Percentiles rank a stretch among this genome's conserved stretches.
Conservation (phyloP, 2,329 filamentous ascomycete genomes). For the Fusarium annulatum region DNA sequence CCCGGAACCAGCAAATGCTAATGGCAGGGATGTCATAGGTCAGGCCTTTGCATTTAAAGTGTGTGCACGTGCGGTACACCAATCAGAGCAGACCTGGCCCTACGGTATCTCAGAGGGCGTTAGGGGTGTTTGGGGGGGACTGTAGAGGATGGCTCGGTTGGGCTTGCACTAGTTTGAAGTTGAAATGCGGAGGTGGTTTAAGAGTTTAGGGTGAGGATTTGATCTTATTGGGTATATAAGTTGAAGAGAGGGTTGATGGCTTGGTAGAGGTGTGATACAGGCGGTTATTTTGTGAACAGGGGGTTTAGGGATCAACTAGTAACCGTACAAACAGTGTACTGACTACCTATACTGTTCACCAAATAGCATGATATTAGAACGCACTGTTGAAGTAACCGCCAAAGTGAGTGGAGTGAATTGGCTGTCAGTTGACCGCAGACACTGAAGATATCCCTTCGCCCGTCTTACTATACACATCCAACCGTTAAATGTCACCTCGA, state of each 20-base stretch:
- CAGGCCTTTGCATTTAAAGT: slow-evolving; percentile 33
- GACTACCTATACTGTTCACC: background rate
- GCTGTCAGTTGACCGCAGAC: background rate
- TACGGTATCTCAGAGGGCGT: background rate
- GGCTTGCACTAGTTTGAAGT: slow-evolving; percentile 22
- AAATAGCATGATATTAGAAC: background rate
- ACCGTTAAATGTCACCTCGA: background rate
- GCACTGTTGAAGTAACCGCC: too few species aligned
- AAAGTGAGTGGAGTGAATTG: background rate
- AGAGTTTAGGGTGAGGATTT: slow-evolving; percentile 9
- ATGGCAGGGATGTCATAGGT: slow-evolving; percentile 53
- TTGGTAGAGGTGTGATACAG: slow-evolving; percentile 6
- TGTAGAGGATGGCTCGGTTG: slow-evolving; percentile 14
- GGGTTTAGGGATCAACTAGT: background rate
- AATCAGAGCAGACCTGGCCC: background rate
- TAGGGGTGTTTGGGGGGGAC: too few species aligned
- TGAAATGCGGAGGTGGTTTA: slow-evolving; percentile 16
- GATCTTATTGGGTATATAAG: slow-evolving; percentile 19
- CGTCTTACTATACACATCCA: background rate
- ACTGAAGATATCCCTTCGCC: background rate
- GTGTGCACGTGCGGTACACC: slow-evolving; percentile 2
- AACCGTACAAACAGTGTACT: background rate
- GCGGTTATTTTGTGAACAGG: slow-evolving; percentile 14
- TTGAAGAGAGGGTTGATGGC: slow-evolving; percentile 16
- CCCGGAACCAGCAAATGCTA: slow-evolving; percentile 36